Base-by-base conservation (phyloP, 495 filamentous ascomycete genomes). In the Lentithecium fluviatile region DNA sequence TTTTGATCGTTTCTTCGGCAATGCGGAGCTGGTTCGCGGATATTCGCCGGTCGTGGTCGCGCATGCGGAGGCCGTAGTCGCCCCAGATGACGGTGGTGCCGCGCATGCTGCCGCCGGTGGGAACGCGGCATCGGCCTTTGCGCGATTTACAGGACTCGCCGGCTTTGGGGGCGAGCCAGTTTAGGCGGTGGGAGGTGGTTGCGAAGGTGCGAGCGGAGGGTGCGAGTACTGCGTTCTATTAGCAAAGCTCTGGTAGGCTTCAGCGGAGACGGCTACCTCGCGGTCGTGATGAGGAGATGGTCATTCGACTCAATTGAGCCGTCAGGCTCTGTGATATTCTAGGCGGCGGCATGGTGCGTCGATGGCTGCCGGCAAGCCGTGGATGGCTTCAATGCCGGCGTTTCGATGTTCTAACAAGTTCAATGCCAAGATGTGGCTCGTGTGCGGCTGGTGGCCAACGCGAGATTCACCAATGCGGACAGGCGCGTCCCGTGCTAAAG, bases 11-110 rank as follows among this genome's bases (percentile, higher is more conserved):
- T 45, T 96, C 91, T 72, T 95, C 92, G 59, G 89, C 95, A 59
- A 88, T 83, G 75, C 90, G 89, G 50, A 97, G 82, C 60, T 94
- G 89, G 46, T 81, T 71, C n/a, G 94, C 89, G 42, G 88, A 90
- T 70, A 99, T 85, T 34, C 94, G 84, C 34, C 92, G 88, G 75
- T 95, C 88, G 72, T 97, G 90, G 75, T 97, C 91, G 60, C 81
- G 85, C 84, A 99, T 90, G 45, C 94, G 90, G 70, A 99, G 74
- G 15, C 94, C 94, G 70, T 92, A 97, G 74, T 97, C 93, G 53
- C 94, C 94, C 91, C 91, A 97, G 51, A 91, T 82, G 12, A 99
- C 88, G 1, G 93, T 97, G 48, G 94, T 99, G 59, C 94, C 94
- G 60, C 93, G 89, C 8, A 81, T 85, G 40, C 88, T 92, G 50